Conservation (phyloP, 176 grass and related monocot genomes). For the Puccinellia tenuiflora region DNA sequence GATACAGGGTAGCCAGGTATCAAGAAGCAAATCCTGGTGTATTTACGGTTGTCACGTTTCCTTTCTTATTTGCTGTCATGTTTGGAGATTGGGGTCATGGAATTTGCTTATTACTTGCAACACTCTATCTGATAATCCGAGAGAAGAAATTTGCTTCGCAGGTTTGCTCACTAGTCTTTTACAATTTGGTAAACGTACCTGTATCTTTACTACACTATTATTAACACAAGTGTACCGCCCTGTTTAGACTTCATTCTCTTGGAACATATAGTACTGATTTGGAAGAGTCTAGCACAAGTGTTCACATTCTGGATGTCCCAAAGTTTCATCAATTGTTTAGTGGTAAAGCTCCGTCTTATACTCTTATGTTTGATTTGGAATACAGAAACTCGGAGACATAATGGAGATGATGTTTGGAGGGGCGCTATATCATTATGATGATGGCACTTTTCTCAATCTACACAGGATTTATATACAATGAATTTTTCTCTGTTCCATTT, state of each 20-base stretch:
- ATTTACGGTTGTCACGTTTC: conserved; percentile 88
- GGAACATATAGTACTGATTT: not conserved
- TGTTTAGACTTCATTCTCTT: not conserved
- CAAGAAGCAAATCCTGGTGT: conserved; percentile 96
- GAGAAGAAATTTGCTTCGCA: conserved; percentile 93
- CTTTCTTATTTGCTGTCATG: conserved; percentile 97
- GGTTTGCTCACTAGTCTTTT: conserved; percentile 39
- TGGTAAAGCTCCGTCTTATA: conserved; percentile 1
- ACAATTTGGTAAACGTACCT: conserved; percentile 5
- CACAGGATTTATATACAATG: conserved; percentile 94
- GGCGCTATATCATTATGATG: conserved; percentile 92
- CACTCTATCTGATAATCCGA: conserved; percentile 54
- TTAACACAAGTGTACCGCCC: not conserved
- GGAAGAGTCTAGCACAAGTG: not conserved
- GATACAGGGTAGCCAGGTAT: conserved; percentile 75
- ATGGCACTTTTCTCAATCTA: conserved; percentile 96
- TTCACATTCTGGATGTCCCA: not conserved
- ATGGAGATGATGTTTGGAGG: conserved; percentile 99
- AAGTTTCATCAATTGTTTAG: not conserved
- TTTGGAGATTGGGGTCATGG: conserved; percentile 99
- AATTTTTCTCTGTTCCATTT: conserved; percentile 98
- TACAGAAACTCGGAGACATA: conserved; percentile 89
- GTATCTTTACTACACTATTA: not conserved
- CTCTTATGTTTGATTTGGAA: conserved; percentile 19
- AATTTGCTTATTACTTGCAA: conserved; percentile 69